Evolutionary conservation across 257 asterid species (phyloP).

Genomic region (Nicotiana paniculata): DNA sequence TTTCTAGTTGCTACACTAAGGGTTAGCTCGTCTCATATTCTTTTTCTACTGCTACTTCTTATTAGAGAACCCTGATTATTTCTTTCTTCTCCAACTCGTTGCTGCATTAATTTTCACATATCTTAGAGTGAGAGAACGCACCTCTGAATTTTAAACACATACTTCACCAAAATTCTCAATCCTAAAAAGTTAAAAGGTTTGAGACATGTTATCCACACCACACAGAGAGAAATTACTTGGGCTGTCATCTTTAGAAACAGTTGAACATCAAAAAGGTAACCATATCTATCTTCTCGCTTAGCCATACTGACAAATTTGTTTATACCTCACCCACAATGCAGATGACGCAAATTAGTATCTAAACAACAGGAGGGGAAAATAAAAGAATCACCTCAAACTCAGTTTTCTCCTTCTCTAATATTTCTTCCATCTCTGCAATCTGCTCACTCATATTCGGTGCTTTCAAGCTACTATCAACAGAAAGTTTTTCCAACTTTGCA

Average conservation of each 20-base stretch:
- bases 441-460: constrained; percentile 36
- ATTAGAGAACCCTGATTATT: not conserved
- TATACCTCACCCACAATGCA: not conserved
- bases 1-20: not conserved
- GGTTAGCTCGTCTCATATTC: not conserved
- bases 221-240: not conserved
- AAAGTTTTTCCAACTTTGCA: constrained; percentile 34
- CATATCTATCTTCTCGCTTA: not conserved
- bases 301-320: not conserved
- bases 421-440: constrained; percentile 40
- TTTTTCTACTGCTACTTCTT: not conserved
- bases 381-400: constrained; percentile 57
- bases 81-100: not conserved
- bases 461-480: constrained; percentile 22
- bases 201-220: not conserved
- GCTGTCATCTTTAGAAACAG: not conserved
- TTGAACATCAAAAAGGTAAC: not conserved
- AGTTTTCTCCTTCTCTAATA: constrained; percentile 53
- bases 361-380: not conserved
- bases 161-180: not conserved
- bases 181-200: not conserved
- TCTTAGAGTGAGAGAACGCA: not conserved
- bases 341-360: not conserved
- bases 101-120: not conserved
- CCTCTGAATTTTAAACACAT: not conserved